Percentiles rank a stretch among this genome's conserved stretches.
phyloP scores from a whole-genome alignment of 2,329 filamentous ascomycete species.

The Blastomyces gilchristii region DNA sequence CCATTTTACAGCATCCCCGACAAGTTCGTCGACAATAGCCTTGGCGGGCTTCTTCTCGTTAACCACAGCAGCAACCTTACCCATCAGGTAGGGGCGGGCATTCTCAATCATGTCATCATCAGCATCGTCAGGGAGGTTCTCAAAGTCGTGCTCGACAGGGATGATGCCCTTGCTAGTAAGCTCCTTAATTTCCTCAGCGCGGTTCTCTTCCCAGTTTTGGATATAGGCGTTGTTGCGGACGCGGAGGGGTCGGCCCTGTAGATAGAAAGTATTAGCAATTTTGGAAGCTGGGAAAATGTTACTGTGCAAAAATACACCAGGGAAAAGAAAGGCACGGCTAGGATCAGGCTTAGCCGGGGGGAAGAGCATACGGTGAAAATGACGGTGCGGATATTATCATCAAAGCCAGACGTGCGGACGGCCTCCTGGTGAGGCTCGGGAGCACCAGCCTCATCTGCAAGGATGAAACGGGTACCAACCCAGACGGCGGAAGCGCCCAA shows the following conservation, averaged over 20 bases:
- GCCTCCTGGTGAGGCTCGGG: conserved; percentile 92
- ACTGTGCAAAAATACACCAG: background rate
- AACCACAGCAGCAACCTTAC: conserved; percentile 87
- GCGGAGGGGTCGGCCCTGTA: conserved; percentile 70
- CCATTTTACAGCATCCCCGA: conserved; percentile 64
- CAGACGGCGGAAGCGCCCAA: conserved; percentile 87
- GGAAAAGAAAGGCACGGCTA: background rate
- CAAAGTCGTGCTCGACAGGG: conserved; percentile 88
- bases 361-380: conserved; percentile 67
- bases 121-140: conserved; percentile 62
- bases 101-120: conserved; percentile 86
- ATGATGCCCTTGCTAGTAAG: conserved; percentile 81
- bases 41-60: conserved; percentile 88
- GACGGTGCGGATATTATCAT: conserved; percentile 93
- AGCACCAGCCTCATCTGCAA: conserved; percentile 87
- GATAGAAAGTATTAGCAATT: conserved; percentile 2
- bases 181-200: conserved; percentile 79
- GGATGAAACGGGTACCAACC: conserved; percentile 93
- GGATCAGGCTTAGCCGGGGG: background rate
- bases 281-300: background rate
- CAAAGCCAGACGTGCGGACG: conserved; percentile 79
- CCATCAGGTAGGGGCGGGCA: conserved; percentile 87
- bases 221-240: conserved; percentile 94
- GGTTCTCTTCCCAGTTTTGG: conserved; percentile 89
- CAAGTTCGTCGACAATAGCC: conserved; percentile 88